Percentiles rank a stretch among this genome's conserved stretches.
Conservation (phyloP, 2,329 filamentous ascomycete species). For the Xylariaceae sp. region DNA sequence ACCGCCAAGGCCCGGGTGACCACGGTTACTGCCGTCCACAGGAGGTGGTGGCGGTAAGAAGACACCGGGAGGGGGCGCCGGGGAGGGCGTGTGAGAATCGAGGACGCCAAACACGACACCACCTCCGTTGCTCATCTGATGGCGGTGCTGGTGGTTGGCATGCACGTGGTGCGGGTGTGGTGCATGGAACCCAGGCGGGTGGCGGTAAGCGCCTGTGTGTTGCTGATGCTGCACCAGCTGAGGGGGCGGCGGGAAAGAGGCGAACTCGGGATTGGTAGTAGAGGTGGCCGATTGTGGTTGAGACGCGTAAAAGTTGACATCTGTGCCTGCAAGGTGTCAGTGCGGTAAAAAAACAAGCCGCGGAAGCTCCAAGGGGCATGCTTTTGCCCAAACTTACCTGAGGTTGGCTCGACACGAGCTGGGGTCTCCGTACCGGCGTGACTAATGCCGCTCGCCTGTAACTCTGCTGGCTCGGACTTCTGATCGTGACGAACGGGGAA, state of each 20-base stretch:
- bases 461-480: constrained; percentile 1
- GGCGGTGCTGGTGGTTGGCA: constrained; percentile 36
- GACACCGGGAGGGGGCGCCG: constrained; percentile 44
- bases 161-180: constrained; percentile 24
- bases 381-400: constrained; percentile 7
- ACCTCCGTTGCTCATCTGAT: constrained; percentile 49
- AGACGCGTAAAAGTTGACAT: constrained; percentile 10
- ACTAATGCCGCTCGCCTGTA: constrained; percentile 11
- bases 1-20: constrained; percentile 22
- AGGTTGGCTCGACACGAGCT: constrained; percentile 9
- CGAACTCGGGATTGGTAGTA: constrained; percentile 16
- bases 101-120: constrained; percentile 50
- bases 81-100: constrained; percentile 54
- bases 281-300: constrained; percentile 23
- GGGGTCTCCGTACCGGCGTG: constrained; percentile 8
- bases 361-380: background rate
- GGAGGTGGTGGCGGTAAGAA: constrained; percentile 42
- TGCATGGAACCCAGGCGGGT: constrained; percentile 19
- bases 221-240: constrained; percentile 20
- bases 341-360: background rate
- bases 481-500: constrained; percentile 10
- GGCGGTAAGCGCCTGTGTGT: constrained; percentile 15
- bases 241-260: constrained; percentile 15
- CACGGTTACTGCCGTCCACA: constrained; percentile 24
- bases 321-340: constrained; percentile 11